phyloP scores from a whole-genome alignment of 2,329 filamentous ascomycete species.

The Hirsutella thompsonii region DNA sequence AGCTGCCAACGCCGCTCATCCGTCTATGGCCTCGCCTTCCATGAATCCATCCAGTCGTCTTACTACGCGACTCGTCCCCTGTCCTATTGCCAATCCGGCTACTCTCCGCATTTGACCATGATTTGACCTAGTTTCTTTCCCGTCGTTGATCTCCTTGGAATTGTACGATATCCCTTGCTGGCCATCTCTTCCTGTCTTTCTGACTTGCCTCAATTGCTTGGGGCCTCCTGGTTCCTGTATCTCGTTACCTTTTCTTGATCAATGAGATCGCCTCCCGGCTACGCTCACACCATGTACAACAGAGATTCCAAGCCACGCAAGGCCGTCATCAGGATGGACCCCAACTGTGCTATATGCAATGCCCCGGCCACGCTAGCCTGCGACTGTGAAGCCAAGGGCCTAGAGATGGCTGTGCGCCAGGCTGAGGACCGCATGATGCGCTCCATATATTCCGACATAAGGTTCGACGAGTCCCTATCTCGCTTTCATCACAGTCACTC shows the following conservation, averaged over 20 bases:
- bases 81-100: background rate
- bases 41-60: too few relatives aligned
- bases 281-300: slow-evolving; percentile 36
- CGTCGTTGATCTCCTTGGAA: too few relatives aligned
- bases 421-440: slow-evolving; percentile 53
- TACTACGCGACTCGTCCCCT: background rate
- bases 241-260: too few relatives aligned
- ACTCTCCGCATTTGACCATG: background rate
- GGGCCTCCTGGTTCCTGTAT: background rate
- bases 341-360: slow-evolving; percentile 55
- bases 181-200: background rate
- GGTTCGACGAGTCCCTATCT: slow-evolving; percentile 29
- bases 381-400: slow-evolving; percentile 53
- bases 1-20: background rate
- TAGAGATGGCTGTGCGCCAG: slow-evolving; percentile 49
- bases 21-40: too few relatives aligned
- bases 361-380: slow-evolving; percentile 45
- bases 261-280: background rate
- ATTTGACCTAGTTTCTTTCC: too few relatives aligned
- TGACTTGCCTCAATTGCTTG: background rate
- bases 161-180: slow-evolving; percentile 3
- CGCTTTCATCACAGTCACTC: slow-evolving; percentile 4
- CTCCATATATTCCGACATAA: slow-evolving; percentile 47
- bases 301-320: slow-evolving; percentile 33
- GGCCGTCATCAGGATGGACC: slow-evolving; percentile 49